Evolutionary conservation across 352 stramenopile genomes (phyloP).

Genomic region (Phytophthora kernoviae): DNA sequence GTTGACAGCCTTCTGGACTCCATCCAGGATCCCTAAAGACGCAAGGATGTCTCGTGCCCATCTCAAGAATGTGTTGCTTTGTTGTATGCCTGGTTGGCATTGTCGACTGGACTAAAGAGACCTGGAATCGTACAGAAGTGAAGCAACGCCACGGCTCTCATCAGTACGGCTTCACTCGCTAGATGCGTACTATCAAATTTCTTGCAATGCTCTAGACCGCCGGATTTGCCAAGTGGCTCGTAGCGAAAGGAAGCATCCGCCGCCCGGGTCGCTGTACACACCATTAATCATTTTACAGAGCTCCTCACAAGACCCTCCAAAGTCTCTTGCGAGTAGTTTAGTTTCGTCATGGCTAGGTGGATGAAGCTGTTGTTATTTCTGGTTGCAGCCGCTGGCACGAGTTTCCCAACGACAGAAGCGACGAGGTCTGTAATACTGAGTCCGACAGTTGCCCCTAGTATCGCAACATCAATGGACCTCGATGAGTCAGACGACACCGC

Average conservation of each 20-base stretch:
- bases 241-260: not conserved
- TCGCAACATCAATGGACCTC: not conserved
- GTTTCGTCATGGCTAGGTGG: not conserved
- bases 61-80: no score
- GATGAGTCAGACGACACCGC: not conserved
- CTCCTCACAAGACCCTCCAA: not conserved
- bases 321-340: not conserved
- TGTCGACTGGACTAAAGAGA: no score
- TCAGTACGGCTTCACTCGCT: not conserved
- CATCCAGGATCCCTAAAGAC: no score
- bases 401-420: not conserved
- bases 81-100: no score
- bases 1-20: no score
- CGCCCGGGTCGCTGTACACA: not conserved
- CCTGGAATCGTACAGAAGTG: not conserved
- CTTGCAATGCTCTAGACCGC: not conserved
- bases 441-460: not conserved
- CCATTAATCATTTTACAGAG: not conserved
- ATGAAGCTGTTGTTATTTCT: not conserved
- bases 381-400: not conserved
- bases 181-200: not conserved
- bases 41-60: no score
- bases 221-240: not conserved
- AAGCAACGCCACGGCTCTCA: not conserved
- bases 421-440: not conserved